Base-by-base conservation (phyloP, 140 eudicot species). In the Stevia rebaudiana region DNA sequence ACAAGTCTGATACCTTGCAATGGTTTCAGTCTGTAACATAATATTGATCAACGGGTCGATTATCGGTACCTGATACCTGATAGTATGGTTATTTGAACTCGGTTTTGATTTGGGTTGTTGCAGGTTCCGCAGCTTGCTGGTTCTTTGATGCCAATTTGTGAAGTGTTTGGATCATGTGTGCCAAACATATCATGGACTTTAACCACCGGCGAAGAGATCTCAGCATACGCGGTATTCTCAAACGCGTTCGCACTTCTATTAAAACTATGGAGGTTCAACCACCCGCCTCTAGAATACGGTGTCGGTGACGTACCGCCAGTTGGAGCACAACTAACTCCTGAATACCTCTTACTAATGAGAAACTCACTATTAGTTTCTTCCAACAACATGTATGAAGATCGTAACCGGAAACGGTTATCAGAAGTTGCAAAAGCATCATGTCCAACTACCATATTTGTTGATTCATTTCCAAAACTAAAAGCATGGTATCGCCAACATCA, bases 51-150 rank as follows among this genome's bases (percentile, higher is more conserved):
- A n/a, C n/a, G n/a, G n/a, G n/a, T n/a, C n/a, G n/a, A n/a, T n/a
- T n/a, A n/a, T n/a, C n/a, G n/a, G n/a, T n/a, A n/a, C n/a, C n/a
- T n/a, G n/a, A n/a, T n/a, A n/a, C n/a, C n/a, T n/a, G n/a, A n/a
- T n/a, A n/a, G n/a, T n/a, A n/a, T n/a, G n/a, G n/a, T n/a, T n/a
- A n/a, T n/a, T n/a, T n/a, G n/a, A n/a, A n/a, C n/a, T n/a, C n/a
- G n/a, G n/a, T 28, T 2, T 28, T 28, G 33, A 17, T 70, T 9
- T 16, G 60, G 36, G 54, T 61, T 72, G 11, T 50, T 13, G 10
- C 79, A 90, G 97, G 90, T 90, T 41, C 97, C 97, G 56, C 87
- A 86, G 63, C 95, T 90, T 49, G 97, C 97, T 8, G 83, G 87
- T 71, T 78, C 94, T 44, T 70, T 86, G 70, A 90, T 90, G 97